phyloP scores from a whole-genome alignment of 805 yeast genomes.

The Candida lessepsii region DNA sequence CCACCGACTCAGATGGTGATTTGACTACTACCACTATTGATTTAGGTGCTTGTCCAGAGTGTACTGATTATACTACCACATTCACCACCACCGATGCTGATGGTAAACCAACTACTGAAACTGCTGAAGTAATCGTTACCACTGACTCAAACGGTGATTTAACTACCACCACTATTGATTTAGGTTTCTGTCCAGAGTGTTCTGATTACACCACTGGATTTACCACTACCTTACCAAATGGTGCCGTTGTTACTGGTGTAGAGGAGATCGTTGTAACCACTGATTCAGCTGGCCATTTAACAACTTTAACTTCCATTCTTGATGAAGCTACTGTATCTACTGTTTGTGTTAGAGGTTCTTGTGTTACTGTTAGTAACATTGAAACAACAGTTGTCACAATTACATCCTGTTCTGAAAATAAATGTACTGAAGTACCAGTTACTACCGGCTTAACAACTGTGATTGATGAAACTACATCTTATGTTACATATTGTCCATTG shows the following conservation, averaged over 20 bases:
- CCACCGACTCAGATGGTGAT: constrained; percentile 20
- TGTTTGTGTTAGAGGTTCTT: constrained; percentile 11
- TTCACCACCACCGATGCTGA: constrained; percentile 14
- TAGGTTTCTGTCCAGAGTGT: constrained; percentile 10
- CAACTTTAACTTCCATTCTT: constrained; percentile 13
- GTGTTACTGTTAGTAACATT: constrained; percentile 9
- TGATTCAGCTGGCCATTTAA: constrained; percentile 13
- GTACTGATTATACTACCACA: constrained; percentile 18
- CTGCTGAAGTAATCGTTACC: constrained; percentile 17
- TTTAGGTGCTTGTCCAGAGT: constrained; percentile 12
- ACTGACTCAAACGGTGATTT: constrained; percentile 16
- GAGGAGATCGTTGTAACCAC: constrained; percentile 17
- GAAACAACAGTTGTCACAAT: constrained; percentile 33
- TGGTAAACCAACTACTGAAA: constrained; percentile 14
- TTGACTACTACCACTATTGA: constrained; percentile 14
- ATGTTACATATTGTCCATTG: constrained; percentile 34
- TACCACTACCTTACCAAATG: constrained; percentile 15
- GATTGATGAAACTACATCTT: constrained; percentile 24
- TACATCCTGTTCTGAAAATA: constrained; percentile 33
- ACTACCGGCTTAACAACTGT: constrained; percentile 37
- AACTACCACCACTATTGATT: constrained; percentile 13
- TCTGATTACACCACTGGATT: constrained; percentile 17
- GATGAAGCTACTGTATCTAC: constrained; percentile 9
- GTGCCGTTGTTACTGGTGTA: constrained; percentile 14
- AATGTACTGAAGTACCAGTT: constrained; percentile 26